Percentiles rank a stretch among this genome's conserved stretches.
Conservation (phyloP, 2,329 filamentous ascomycete species). For the Trichoderma sp. region DNA sequence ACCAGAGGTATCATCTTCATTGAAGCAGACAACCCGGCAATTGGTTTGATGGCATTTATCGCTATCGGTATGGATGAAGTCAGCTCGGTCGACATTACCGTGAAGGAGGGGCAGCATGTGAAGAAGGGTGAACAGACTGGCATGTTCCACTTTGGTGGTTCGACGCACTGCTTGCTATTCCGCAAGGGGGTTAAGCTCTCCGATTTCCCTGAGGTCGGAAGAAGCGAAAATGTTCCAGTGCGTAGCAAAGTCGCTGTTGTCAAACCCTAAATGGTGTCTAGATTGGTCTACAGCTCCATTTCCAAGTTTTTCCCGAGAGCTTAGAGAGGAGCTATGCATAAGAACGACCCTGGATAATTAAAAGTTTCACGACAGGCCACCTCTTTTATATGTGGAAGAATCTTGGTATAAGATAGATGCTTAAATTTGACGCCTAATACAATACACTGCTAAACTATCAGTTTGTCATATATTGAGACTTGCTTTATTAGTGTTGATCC, state of each 20-base stretch:
- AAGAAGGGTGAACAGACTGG: constrained; percentile 73
- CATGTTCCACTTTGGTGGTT: constrained; percentile 83
- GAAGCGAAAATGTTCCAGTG: constrained; percentile 47
- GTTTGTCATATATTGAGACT: neutral
- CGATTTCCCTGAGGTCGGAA: constrained; percentile 43
- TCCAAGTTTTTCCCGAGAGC: neutral
- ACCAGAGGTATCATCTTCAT: constrained; percentile 72
- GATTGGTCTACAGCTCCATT: neutral
- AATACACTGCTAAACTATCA: neutral
- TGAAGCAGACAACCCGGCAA: constrained; percentile 67
- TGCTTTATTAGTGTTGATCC: neutral
- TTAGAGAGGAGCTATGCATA: constrained; percentile 33
- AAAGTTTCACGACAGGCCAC: neutral
- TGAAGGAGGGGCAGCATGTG: constrained; percentile 66
- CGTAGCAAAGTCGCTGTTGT: constrained; percentile 44
- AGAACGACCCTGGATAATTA: constrained; percentile 45
- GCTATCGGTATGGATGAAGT: constrained; percentile 79
- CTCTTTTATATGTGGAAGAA: neutral
- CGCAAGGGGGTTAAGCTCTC: constrained; percentile 56
- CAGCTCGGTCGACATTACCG: constrained; percentile 71
- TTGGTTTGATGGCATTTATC: constrained; percentile 72
- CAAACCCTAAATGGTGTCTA: constrained; percentile 19
- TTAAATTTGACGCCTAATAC: neutral
- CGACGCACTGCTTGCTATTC: constrained; percentile 71
- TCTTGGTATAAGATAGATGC: neutral